Conservation (phyloP, 768 basidiomycete genomes). For the Clitopilus passeckerianus region DNA sequence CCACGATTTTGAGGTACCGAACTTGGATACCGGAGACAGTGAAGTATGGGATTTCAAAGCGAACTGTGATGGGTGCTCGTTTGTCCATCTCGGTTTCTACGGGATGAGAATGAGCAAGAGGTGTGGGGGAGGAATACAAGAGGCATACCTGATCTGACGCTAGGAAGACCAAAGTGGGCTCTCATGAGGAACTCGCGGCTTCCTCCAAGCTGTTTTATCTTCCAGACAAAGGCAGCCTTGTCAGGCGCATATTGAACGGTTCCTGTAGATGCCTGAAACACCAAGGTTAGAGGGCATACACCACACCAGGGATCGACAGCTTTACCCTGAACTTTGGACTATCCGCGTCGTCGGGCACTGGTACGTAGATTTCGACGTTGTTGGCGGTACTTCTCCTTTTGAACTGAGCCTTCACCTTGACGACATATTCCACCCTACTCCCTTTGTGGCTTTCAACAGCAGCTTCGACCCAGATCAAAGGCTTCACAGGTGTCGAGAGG, state of each 20-base stretch:
- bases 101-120: background rate
- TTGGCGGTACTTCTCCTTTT: slow-evolving; percentile 95
- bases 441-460: slow-evolving; percentile 92
- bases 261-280: slow-evolving; percentile 80
- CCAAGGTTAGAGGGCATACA: background rate
- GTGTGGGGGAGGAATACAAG: background rate
- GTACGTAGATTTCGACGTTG: slow-evolving; percentile 97
- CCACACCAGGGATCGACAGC: slow-evolving; percentile 1
- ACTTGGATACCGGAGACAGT: slow-evolving; percentile 98
- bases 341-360: slow-evolving; percentile 98
- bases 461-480: slow-evolving; percentile 96
- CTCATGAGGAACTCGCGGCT: slow-evolving; percentile 97
- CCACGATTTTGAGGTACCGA: slow-evolving; percentile 95
- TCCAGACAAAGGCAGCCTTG: slow-evolving; percentile 98
- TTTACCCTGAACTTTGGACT: slow-evolving; percentile 93
- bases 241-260: slow-evolving; percentile 97
- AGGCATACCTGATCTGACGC: slow-evolving; percentile 82
- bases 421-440: slow-evolving; percentile 92
- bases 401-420: slow-evolving; percentile 95
- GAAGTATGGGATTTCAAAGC: slow-evolving; percentile 98
- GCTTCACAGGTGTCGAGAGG: slow-evolving; percentile 94
- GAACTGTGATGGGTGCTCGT: slow-evolving; percentile 92
- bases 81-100: slow-evolving; percentile 77
- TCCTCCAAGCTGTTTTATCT: slow-evolving; percentile 96
- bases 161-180: slow-evolving; percentile 95